A percentile compares a stretch with the other conserved stretches of the same genome.
These are phyloP conservation scores for Thymus mandschuricus DNA, from an alignment of 257 asterid genomes.

Conservation along the genomic window DNA sequence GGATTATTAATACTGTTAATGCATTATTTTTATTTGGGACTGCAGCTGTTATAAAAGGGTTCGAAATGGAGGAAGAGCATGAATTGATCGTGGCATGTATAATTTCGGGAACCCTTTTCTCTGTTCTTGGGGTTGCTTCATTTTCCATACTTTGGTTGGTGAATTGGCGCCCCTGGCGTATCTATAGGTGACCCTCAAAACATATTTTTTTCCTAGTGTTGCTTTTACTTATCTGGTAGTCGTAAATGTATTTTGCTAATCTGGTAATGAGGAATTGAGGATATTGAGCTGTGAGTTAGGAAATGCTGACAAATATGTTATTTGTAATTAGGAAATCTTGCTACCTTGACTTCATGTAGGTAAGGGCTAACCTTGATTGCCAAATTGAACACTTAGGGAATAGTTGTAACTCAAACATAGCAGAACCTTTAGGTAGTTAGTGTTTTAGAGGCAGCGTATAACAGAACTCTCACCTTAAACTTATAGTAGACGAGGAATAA, in stretches of 20 bases:
- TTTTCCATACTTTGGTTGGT: slow-evolving; percentile 94
- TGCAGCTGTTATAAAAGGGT: slow-evolving; percentile 47
- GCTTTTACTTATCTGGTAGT: background rate
- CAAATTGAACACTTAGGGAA: slow-evolving; percentile 4
- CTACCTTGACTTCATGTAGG: slow-evolving; percentile 4
- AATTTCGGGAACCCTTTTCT: slow-evolving; percentile 83
- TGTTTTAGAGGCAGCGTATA: slow-evolving; percentile 5
- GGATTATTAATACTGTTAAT: background rate
- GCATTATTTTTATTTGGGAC: background rate
- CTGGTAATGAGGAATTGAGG: slow-evolving; percentile 1
- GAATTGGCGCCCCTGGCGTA: slow-evolving; percentile 99
- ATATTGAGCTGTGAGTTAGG: background rate
- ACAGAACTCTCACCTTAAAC: slow-evolving; percentile 8
- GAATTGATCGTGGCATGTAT: slow-evolving; percentile 81
- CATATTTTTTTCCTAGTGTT: background rate
- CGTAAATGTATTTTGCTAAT: slow-evolving; percentile 10
- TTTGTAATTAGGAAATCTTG: slow-evolving; percentile 13
- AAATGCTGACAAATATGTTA: slow-evolving; percentile 7
- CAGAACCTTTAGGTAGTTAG: slow-evolving; percentile 26
- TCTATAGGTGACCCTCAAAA: slow-evolving; percentile 61
- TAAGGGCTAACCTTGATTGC: slow-evolving; percentile 1
- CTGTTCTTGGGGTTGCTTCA: slow-evolving; percentile 77
- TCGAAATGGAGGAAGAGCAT: slow-evolving; percentile 76
- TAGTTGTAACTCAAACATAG: background rate
- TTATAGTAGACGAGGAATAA: slow-evolving; percentile 10